These are phyloP conservation scores for Poterioochromonas sp. DNA, from an alignment of 352 stramenopile genomes.

Conservation along the genomic window DNA sequence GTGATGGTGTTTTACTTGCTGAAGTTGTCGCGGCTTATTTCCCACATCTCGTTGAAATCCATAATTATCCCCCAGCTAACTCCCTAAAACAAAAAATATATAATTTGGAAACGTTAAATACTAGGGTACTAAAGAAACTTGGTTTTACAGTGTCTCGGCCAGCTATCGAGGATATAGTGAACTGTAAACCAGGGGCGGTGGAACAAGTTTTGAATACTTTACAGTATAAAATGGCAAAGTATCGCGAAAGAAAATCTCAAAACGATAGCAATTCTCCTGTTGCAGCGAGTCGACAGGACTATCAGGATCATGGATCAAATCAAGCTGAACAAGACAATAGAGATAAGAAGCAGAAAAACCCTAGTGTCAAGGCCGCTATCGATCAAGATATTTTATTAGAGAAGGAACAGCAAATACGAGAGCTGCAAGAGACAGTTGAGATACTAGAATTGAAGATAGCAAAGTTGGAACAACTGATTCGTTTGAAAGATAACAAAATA, in stretches of 20 bases:
- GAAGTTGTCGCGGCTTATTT: slow-evolving; percentile 88
- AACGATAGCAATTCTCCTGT: not conserved
- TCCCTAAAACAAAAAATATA: slow-evolving; percentile 84
- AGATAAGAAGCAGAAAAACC: not conserved
- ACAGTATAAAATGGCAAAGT: slow-evolving; percentile 67
- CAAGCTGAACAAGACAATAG: not conserved
- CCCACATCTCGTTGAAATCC: slow-evolving; percentile 84
- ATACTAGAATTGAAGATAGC: slow-evolving; percentile 87
- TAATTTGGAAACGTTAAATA: slow-evolving; percentile 88
- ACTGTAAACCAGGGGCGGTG: slow-evolving; percentile 70
- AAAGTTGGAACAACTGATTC: slow-evolving; percentile 85
- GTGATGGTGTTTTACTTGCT: slow-evolving; percentile 62
- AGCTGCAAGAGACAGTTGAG: slow-evolving; percentile 73
- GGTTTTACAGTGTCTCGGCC: slow-evolving; percentile 60
- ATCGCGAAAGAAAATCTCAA: slow-evolving; percentile 43
- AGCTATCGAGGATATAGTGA: slow-evolving; percentile 78
- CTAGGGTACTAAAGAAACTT: slow-evolving; percentile 40
- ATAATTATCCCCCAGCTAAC: slow-evolving; percentile 89
- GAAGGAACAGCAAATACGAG: slow-evolving; percentile 59
- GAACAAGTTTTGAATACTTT: slow-evolving; percentile 77
- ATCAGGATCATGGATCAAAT: not conserved
- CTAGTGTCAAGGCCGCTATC: not conserved
- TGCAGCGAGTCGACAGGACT: not conserved
- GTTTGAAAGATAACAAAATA: slow-evolving; percentile 85
- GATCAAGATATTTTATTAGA: slow-evolving; percentile 50